Conservation (phyloP, 768 basidiomycete genomes). For the Gloeopeniophorella convolvens region DNA sequence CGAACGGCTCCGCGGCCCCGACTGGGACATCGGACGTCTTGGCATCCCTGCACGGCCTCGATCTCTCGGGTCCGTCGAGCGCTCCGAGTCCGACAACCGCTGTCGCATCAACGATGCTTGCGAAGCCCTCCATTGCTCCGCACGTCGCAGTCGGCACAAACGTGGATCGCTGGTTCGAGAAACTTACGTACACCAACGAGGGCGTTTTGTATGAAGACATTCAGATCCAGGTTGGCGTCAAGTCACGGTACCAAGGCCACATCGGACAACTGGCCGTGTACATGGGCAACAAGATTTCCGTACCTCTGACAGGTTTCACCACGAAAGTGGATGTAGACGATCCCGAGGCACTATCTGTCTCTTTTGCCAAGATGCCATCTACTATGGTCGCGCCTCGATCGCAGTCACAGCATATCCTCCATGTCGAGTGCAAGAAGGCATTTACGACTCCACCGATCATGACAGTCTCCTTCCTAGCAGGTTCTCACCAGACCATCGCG, state of each 20-base stretch:
- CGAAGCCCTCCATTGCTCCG: constrained; percentile 27
- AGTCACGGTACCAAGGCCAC: constrained; percentile 93
- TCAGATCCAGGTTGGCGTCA: constrained; percentile 92
- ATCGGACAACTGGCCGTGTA: constrained; percentile 92
- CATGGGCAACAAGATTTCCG: constrained; percentile 90
- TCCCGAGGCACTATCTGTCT: constrained; percentile 67
- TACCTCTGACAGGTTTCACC: constrained; percentile 87
- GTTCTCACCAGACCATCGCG: constrained; percentile 81
- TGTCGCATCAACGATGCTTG: constrained; percentile 1
- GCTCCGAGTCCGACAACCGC: constrained; percentile 21
- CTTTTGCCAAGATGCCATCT: constrained; percentile 88
- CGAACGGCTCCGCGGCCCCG: constrained; percentile 28
- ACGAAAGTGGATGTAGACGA: constrained; percentile 71
- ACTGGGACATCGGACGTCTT: constrained; percentile 53
- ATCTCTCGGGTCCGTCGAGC: constrained; percentile 40
- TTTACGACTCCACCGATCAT: constrained; percentile 76
- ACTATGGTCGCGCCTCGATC: constrained; percentile 73
- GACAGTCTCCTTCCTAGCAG: constrained; percentile 85
- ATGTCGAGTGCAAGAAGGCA: constrained; percentile 89
- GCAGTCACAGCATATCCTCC: constrained; percentile 89
- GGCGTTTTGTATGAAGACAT: constrained; percentile 95
- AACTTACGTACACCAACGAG: constrained; percentile 70
- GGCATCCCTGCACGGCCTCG: constrained; percentile 76
- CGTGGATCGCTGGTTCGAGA: constrained; percentile 86
- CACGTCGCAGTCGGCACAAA: constrained; percentile 61